Conservation (phyloP, 441 rosid genomes). For the Iberis amara region DNA sequence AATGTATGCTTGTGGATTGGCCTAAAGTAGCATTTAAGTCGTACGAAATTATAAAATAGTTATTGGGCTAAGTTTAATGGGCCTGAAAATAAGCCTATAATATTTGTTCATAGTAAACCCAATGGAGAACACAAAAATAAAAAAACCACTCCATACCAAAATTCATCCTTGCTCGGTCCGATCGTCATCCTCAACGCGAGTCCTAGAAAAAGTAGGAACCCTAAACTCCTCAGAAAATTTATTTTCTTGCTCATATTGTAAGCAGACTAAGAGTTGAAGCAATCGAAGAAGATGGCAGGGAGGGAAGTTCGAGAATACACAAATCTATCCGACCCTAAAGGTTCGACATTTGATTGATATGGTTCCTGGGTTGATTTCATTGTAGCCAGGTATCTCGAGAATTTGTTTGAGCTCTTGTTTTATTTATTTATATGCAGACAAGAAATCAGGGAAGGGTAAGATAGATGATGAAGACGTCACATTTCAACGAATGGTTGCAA, state of each 20-base stretch:
- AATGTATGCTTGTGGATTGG: too few species aligned
- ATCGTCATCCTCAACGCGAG: slow-evolving; percentile 17
- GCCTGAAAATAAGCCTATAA: background rate
- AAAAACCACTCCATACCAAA: background rate
- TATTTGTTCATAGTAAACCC: background rate
- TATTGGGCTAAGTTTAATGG: background rate
- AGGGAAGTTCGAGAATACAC: slow-evolving; percentile 86
- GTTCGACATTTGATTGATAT: slow-evolving; percentile 19
- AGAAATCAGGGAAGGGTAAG: slow-evolving; percentile 79
- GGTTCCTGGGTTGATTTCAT: background rate
- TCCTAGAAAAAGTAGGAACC: too few species aligned
- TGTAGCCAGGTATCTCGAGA: background rate
- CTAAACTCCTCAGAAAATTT: slow-evolving; percentile 10
- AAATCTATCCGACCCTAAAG: slow-evolving; percentile 88
- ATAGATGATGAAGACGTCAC: slow-evolving; percentile 91
- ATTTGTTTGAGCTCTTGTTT: background rate
- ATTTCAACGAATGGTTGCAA: slow-evolving; percentile 98
- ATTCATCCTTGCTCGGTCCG: background rate
- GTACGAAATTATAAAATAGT: background rate
- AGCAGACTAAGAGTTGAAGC: background rate
- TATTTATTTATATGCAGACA: slow-evolving; percentile 44
- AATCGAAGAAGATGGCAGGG: slow-evolving; percentile 28
- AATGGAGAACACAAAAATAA: background rate
- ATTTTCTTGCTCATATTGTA: background rate
- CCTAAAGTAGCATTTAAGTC: too few species aligned